Conservation (phyloP, 345 rosid genomes). For the Iberis pinnata region DNA sequence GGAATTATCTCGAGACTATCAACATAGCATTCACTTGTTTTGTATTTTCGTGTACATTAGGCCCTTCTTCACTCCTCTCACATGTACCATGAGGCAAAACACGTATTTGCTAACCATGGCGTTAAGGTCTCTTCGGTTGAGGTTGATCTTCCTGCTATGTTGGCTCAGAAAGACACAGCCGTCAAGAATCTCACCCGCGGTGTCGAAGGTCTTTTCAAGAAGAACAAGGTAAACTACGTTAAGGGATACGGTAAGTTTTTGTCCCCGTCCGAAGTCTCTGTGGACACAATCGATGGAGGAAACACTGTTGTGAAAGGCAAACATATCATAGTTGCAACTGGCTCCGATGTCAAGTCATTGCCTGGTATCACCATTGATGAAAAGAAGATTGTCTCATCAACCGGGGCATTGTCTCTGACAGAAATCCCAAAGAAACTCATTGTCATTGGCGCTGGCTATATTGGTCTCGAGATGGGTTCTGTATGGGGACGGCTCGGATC, state of each 20-base stretch:
- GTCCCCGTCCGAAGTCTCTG: slow-evolving; percentile 87
- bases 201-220: slow-evolving; percentile 94
- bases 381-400: slow-evolving; percentile 86
- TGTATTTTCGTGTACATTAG: slow-evolving; percentile 33
- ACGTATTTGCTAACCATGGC: slow-evolving; percentile 79
- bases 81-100: slow-evolving; percentile 91
- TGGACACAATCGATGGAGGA: slow-evolving; percentile 74
- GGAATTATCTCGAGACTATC: neutral
- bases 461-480: slow-evolving; percentile 99
- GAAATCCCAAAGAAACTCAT: slow-evolving; percentile 90
- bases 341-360: slow-evolving; percentile 91
- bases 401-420: slow-evolving; percentile 75
- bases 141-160: slow-evolving; percentile 92
- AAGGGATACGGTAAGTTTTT: slow-evolving; percentile 89
- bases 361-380: slow-evolving; percentile 96
- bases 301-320: slow-evolving; percentile 77
- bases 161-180: slow-evolving; percentile 95
- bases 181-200: slow-evolving; percentile 80
- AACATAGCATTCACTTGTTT: neutral
- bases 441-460: slow-evolving; percentile 97
- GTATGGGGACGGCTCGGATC: slow-evolving; percentile 94
- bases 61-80: slow-evolving; percentile 99
- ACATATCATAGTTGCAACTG: slow-evolving; percentile 83
- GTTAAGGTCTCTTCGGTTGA: slow-evolving; percentile 85
- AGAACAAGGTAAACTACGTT: slow-evolving; percentile 90